Base-by-base conservation (phyloP, 2,329 filamentous ascomycete genomes). In the Aspergillus thermomutatus region DNA sequence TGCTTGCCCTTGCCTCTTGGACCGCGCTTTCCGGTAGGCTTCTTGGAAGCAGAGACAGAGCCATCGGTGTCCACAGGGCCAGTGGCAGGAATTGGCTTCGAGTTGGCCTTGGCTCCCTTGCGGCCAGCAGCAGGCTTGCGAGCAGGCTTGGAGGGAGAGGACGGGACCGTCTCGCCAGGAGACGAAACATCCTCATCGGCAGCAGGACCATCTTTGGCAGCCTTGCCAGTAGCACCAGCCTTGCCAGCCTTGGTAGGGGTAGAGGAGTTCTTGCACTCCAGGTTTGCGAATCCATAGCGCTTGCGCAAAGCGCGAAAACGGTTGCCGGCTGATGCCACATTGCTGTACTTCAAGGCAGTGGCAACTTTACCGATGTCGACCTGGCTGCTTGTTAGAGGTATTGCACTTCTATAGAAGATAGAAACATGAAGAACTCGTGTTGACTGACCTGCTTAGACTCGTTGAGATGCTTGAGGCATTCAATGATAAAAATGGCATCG, bases 301-400 rank as follows among this genome's bases (percentile, higher is more conserved):
- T 69, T 70, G 21, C 64, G 61, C 9, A 73, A 28, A 1, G 49
- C 25, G 21, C 66, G 57, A 28, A 69, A 64, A 11, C 70, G 64
- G 50, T 73, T 73, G 1, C 58, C 64, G 6, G 65, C 66, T 0
- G 67, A 71, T 6, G 49, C 56, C 11, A 62, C 55, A 51, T 72
- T 72, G 52, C 53, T 64, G 53, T 73, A 72, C 1, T 60, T 61
- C 7, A 73, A 37, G 0, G 60, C 60, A 9, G 55, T 47, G 7
- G 65, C 68, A 11, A 72, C 67, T 1, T 60, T 60, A 17, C 31
- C 37, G 23, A 70, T 57, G 31, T 71, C 68, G 19, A 73, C 62
- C 70, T 72, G 46, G 3, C 19, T 0, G 43, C 17, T n/a, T 41
- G 26, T 58, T 26, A 48, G 53, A 34, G 27, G 34, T 17, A 17